Base-by-base conservation (phyloP, 192 early-diverging fungal species). In the Coemansia sp. region DNA sequence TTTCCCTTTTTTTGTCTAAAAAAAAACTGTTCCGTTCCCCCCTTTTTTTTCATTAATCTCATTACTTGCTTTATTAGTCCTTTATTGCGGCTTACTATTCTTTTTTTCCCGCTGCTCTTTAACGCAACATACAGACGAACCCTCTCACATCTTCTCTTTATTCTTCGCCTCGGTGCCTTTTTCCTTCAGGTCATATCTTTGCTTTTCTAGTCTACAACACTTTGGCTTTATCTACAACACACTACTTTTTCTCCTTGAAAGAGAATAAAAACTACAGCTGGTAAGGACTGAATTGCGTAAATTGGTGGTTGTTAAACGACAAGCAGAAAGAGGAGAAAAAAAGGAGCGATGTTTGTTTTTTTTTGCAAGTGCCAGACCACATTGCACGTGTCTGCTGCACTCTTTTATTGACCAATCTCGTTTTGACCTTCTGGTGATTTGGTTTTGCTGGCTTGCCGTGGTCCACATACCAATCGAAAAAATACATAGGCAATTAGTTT, bases 1-100 rank as follows among this genome's bases (percentile, higher is more conserved):
- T 4, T 45, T 45, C 17, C 17, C 12, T 16, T 5, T 45, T 12
- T 45, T 45, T 45, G 36, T 5, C 36, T 1, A 25, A 25, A 25
- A 25, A 8, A 38, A 38, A 38, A 38, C 7, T 38, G 36, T 38
- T 38, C 36, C 36, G 36, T 38, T 38, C 36, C 36, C 36, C 0
- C 36, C 36, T 11, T 45, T 16, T 25, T 25, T 16, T 45, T 45
- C 42, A 45, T 45, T 45, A 45, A 45, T 45, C 42, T 45, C 42
- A 14, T 29, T 61, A 61, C 42, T 61, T 61, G 40, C 14, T 12
- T 45, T 45, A 45, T 45, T 45, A 45, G 42, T 45, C 36, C 17
- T 45, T 45, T 61, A 61, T 61, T 61, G 32, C 42, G 25, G 28
- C 16, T 61, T 61, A 61, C 60, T 61, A 48, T 61, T 61, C 48